A percentile compares a stretch with the other conserved stretches of the same genome.
Evolutionary conservation across 2,329 filamentous ascomycete genomes (phyloP).

Genomic region (Colletotrichum sp.): DNA sequence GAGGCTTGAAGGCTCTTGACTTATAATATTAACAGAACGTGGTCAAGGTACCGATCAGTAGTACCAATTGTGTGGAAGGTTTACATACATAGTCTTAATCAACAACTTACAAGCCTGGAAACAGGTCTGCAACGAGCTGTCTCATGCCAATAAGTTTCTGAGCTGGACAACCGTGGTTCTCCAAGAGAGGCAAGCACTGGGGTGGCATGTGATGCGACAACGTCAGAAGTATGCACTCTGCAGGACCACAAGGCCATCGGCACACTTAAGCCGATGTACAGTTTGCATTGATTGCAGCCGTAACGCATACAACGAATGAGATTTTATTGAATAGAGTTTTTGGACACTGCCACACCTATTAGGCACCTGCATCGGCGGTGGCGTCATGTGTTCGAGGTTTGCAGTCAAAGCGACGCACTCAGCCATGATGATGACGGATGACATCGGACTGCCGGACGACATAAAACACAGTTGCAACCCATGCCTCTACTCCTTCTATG

Average conservation of each 20-base stretch:
- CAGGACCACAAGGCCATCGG: background rate
- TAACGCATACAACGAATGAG: background rate
- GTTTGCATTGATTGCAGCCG: background rate
- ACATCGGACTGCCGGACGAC: background rate
- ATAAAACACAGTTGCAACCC: background rate
- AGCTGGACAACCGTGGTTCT: fast-evolving
- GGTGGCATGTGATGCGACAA: background rate
- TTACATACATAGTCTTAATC: background rate
- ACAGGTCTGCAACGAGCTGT: fast-evolving
- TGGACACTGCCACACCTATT: background rate
- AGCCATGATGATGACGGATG: background rate
- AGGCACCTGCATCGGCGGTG: background rate
- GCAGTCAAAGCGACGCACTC: background rate
- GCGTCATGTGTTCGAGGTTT: background rate
- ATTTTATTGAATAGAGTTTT: background rate
- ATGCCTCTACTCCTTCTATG: background rate
- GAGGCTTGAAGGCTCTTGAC: fast-evolving
- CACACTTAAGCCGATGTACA: background rate
- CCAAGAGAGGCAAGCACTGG: fast-evolving
- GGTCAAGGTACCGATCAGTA: too few relatives aligned
- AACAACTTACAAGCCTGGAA: background rate
- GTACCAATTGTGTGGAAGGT: background rate
- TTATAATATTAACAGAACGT: too few relatives aligned
- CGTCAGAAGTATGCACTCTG: background rate
- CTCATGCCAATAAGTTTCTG: background rate